phyloP scores from a whole-genome alignment of 169 alveolate species.

The Plasmodium cynomolgi region DNA sequence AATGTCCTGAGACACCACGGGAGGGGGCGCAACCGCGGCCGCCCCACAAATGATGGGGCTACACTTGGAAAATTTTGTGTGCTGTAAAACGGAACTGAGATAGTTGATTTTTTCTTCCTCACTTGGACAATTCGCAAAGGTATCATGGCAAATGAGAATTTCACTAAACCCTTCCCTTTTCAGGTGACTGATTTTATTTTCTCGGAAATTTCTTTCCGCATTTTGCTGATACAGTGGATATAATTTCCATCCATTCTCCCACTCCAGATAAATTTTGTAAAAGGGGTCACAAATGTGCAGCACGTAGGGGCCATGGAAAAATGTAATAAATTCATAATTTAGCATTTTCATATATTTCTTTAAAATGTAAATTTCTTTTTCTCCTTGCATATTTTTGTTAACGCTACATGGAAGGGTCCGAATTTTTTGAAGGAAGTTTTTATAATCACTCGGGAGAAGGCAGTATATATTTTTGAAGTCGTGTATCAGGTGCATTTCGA shows the following conservation, averaged over 20 bases:
- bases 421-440: constrained; percentile 58
- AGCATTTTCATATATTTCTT: constrained; percentile 68
- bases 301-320: constrained; percentile 54
- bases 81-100: constrained; percentile 19
- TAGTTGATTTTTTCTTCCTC: constrained; percentile 62
- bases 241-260: constrained; percentile 60
- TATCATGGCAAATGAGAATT: constrained; percentile 62
- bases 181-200: constrained; percentile 27
- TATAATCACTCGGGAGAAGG: constrained; percentile 60
- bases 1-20: background rate
- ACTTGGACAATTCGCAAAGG: constrained; percentile 20
- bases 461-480: constrained; percentile 58
- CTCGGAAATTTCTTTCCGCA: constrained; percentile 31
- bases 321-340: constrained; percentile 62
- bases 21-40: background rate
- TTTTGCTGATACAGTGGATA: constrained; percentile 58
- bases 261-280: constrained; percentile 54
- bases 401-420: constrained; percentile 21
- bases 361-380: constrained; percentile 65
- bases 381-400: constrained; percentile 69
- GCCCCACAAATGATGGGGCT: background rate
- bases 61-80: constrained; percentile 31
- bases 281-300: constrained; percentile 72
- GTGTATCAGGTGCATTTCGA: constrained; percentile 64
- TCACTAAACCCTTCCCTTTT: constrained; percentile 54